Percentiles rank a stretch among this genome's conserved stretches.
These are phyloP conservation scores for Paraphoma chrysanthemicola DNA, from an alignment of 2,329 filamentous ascomycete species.

Conservation along the genomic window DNA sequence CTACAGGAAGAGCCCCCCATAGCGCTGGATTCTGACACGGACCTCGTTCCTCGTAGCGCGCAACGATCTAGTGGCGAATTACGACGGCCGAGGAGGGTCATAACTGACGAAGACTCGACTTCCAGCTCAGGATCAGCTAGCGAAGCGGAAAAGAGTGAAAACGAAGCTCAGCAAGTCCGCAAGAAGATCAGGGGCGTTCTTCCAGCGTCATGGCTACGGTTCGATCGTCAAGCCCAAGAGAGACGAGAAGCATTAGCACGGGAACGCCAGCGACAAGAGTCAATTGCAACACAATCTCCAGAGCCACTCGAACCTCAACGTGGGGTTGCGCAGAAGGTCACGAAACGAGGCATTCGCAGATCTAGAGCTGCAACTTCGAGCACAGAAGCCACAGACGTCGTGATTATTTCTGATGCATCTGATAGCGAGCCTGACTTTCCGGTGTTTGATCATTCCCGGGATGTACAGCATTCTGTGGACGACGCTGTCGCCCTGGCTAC, in stretches of 20 bases:
- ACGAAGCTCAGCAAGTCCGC: conserved; percentile 42
- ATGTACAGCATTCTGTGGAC: conserved; percentile 26
- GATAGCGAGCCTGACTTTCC: conserved; percentile 24
- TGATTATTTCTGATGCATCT: conserved; percentile 47
- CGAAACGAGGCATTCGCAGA: conserved; percentile 13
- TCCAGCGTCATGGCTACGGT: conserved; percentile 58
- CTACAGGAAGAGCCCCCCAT: conserved; percentile 23
- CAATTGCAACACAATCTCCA: conserved; percentile 19
- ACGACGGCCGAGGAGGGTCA: conserved; percentile 18
- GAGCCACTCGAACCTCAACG: conserved; percentile 36
- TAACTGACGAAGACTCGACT: conserved; percentile 27
- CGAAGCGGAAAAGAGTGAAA: conserved; percentile 40
- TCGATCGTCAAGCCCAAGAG: conserved; percentile 51
- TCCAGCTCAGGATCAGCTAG: conserved; percentile 27
- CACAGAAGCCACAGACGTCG: conserved; percentile 21
- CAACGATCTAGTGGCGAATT: conserved; percentile 16
- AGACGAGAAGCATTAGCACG: conserved; percentile 23
- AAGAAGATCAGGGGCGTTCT: conserved; percentile 57
- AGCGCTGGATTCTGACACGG: conserved; percentile 28
- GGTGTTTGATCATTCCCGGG: conserved; percentile 4
- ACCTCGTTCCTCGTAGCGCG: conserved; percentile 19
- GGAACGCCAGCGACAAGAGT: conserved; percentile 20
- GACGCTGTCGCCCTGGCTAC: conserved; percentile 30
- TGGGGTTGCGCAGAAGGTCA: conserved; percentile 42
- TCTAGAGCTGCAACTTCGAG: not conserved